These are phyloP conservation scores for Ustilago curta DNA, from an alignment of 1,284 basidiomycete species.

Conservation along the genomic window DNA sequence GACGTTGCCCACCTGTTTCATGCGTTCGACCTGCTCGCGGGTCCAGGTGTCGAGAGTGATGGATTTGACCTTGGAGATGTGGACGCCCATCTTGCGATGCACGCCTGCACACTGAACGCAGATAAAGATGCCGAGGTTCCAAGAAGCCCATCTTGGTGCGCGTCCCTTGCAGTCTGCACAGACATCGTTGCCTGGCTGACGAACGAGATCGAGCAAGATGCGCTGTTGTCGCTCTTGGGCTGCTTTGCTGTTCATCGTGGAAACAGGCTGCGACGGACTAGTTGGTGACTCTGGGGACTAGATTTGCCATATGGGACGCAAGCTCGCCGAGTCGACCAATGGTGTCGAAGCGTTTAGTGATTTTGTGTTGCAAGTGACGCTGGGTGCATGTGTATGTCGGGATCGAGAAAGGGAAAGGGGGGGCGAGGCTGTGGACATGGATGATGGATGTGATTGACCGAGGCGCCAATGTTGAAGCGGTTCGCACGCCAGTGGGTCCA, in stretches of 20 bases:
- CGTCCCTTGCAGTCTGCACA: constrained; percentile 86
- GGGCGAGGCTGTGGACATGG: not conserved
- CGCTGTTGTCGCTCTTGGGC: constrained; percentile 77
- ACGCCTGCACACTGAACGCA: constrained; percentile 83
- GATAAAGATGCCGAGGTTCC: constrained; percentile 74
- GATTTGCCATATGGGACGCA: not conserved
- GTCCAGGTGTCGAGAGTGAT: constrained; percentile 84
- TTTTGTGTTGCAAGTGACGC: not conserved
- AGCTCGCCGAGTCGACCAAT: not conserved
- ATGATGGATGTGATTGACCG: not conserved
- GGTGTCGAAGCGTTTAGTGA: not conserved
- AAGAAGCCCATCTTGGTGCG: constrained; percentile 82
- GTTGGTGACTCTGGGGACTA: not conserved
- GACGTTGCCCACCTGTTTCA: constrained; percentile 81
- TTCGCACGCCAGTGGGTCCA: not conserved
- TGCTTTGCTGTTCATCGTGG: constrained; percentile 57
- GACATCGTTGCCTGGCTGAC: constrained; percentile 81
- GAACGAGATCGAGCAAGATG: constrained; percentile 76
- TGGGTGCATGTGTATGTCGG: not conserved
- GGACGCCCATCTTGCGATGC: constrained; percentile 86
- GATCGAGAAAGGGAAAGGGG: no score
- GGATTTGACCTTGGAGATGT: constrained; percentile 77
- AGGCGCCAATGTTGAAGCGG: not conserved
- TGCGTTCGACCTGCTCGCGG: constrained; percentile 82
- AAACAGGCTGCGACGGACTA: not conserved